Base-by-base conservation (phyloP, 176 grass and related monocot species). In the Rhipidocladum racemiflorum region DNA sequence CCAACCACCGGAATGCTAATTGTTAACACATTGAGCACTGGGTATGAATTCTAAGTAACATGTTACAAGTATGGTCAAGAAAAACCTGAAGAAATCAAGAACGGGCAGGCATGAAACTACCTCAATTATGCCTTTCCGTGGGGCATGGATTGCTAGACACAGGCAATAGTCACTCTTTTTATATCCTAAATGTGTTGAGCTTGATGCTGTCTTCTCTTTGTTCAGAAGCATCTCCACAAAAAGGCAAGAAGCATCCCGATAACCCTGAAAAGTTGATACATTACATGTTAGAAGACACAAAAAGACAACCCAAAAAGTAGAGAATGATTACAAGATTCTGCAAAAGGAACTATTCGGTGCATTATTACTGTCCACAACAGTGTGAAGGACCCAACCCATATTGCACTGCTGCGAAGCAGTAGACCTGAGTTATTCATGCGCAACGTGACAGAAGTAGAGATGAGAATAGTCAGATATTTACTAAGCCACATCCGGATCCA, bases 61-160 rank as follows among this genome's bases (percentile, higher is more conserved):
- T 78, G 57, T 62, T 6, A 29, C 5, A 64, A 32, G 16, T 8
- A 85, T 70, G 13, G 5, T 68, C 20, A n/a, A 17, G 27, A 75
- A 66, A 57, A 56, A 29, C 24, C 17, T 21, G 2, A 70, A 21
- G 13, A 57, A 34, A 74, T 17, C 29, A 68, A 64, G 11, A 70
- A 28, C 20, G 12, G 18, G 42, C 4, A 71, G 70, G 23, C 44
- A 30, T 44, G 63, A 65, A 54, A 20, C 0, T 89, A 98, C 95
- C 95, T 95, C 95, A 45, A 95, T 98, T 86, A 98, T 98, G 51
- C 90, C 95, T 90, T 90, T 95, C 24, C 95, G 86, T 36, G 95
- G 95, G 68, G 95, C 95, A 80, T 98, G 95, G 74, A 98, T 98
- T 77, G 92, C 95, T 76, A 98, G 70, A 65, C 95, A 98, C 75